These are phyloP conservation scores for Botryosphaeria dothidea DNA, from an alignment of 2,329 filamentous ascomycete species.

Conservation along the genomic window DNA sequence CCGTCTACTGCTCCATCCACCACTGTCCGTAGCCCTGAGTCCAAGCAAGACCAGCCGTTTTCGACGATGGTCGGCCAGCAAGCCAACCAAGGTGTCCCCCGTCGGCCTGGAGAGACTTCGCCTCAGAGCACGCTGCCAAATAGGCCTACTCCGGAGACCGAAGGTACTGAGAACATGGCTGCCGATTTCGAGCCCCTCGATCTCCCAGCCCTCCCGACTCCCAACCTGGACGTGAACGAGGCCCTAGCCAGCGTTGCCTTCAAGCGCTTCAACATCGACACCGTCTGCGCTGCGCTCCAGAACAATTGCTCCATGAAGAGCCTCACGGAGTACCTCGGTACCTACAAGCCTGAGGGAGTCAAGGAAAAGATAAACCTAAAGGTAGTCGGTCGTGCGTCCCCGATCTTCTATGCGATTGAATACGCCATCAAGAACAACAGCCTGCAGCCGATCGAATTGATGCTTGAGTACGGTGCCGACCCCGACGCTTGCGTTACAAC, in stretches of 20 bases:
- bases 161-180: neutral
- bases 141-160: neutral
- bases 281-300: neutral
- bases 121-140: neutral
- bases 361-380: neutral
- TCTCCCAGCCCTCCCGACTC: neutral
- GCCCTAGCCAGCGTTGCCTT: neutral
- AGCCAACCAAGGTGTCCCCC: neutral
- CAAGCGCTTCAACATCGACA: neutral
- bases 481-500: neutral
- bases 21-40: neutral
- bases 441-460: neutral
- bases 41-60: neutral
- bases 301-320: neutral
- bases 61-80: neutral
- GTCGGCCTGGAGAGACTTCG: neutral
- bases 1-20: neutral
- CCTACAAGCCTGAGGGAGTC: neutral
- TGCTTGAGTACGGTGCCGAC: neutral
- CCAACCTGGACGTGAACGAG: neutral
- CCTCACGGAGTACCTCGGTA: neutral
- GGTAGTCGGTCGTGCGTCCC: neutral
- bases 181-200: neutral
- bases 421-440: neutral
- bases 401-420: slow-evolving; percentile 4